Evolutionary conservation across 2,329 filamentous ascomycete genomes (phyloP).

Genomic region (Bimuria novae-zelandiae): DNA sequence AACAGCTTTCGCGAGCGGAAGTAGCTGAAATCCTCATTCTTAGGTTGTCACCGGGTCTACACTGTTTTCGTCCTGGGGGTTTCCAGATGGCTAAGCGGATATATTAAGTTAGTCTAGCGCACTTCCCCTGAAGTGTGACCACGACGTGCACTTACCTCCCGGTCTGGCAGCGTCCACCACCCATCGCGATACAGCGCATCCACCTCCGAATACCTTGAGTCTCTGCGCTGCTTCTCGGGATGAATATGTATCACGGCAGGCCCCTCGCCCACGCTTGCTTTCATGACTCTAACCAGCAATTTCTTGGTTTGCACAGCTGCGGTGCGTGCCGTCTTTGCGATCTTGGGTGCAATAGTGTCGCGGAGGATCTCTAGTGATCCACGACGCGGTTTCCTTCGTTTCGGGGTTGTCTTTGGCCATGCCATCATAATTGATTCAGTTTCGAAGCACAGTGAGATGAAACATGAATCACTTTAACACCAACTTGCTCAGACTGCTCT

Average conservation of each 20-base stretch:
- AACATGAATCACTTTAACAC: no score
- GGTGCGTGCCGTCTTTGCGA: conserved; percentile 2
- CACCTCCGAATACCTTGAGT: conserved; percentile 7
- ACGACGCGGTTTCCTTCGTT: background rate
- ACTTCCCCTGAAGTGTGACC: no score
- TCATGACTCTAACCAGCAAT: background rate
- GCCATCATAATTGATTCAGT: background rate
- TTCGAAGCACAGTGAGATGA: no score
- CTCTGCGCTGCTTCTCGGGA: background rate
- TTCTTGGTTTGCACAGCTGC: conserved; percentile 6
- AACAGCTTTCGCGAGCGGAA: no score
- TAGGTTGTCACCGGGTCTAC: no score
- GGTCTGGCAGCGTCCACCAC: background rate
- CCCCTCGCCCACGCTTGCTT: background rate
- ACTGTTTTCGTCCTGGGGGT: no score
- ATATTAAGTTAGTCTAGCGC: no score
- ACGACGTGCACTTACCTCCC: background rate
- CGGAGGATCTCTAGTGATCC: conserved; percentile 4
- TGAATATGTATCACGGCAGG: conserved; percentile 2
- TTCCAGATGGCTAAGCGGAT: background rate
- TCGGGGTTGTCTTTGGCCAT: background rate
- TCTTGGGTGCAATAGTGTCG: background rate
- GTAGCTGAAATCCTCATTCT: no score
- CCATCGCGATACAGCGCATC: conserved; percentile 7
- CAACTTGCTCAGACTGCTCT: no score